Base-by-base conservation (phyloP, 2,329 filamentous ascomycete genomes). In the Sclerotinia trifoliorum region DNA sequence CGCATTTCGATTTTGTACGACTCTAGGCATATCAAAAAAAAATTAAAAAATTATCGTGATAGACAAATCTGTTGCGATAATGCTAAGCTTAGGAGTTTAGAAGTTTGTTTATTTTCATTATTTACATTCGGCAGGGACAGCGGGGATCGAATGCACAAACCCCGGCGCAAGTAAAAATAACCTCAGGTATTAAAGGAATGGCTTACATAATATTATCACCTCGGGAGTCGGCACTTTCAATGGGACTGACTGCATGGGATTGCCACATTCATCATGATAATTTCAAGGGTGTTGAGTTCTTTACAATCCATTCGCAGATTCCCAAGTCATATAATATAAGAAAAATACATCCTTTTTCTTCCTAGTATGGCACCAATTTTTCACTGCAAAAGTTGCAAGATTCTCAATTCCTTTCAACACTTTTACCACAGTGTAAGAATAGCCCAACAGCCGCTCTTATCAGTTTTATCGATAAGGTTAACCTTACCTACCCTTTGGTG, bases 21-120 rank as follows among this genome's bases (percentile, higher is more conserved):
- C 81, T 78, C 85, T 84, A 79, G 85, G 84, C 85, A 88, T 88
- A 48, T 63, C 35, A 13, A 19, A 39, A 51, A 63, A 58, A 24
- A 8, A n/a, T n/a, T n/a, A n/a, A 35, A 39, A 46, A 49, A n/a
- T 61, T 62, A 48, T 44, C 35, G 65, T 52, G 7, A 26, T 13
- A 21, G 24, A 24, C 24, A 35, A 29, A 35, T 49, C 13, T 32
- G 32, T 54, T 54, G 46, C 32, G 62, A 32, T 54, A 19, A 29
- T 54, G 56, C 35, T 39, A 35, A 35, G 8, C 6, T 35, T 35
- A 5, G 29, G 24, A 29, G 29, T 42, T 51, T 44, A 5, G 13
- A 55, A 29, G 26, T 61, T 66, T 66, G 65, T 66, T 66, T 66
- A 66, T 66, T 58, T 66, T 51, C 55, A 61, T 52, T 66, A 66